A percentile compares a stretch with the other conserved stretches of the same genome.
These are phyloP conservation scores for Aspergillus nidulans DNA, from an alignment of 495 filamentous ascomycete species.

Conservation along the genomic window DNA sequence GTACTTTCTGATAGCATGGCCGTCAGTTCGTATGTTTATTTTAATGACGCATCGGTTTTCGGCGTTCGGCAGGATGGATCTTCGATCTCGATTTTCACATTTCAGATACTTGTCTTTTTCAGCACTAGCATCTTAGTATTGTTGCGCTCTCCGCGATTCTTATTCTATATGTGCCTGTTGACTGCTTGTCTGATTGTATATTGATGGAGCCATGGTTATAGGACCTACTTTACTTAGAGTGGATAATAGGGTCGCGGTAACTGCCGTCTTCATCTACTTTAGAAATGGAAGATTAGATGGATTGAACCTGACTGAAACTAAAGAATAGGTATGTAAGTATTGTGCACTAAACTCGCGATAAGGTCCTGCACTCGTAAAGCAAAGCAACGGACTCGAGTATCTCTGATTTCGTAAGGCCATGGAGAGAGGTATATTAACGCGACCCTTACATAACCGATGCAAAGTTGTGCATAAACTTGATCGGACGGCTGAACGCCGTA, in stretches of 20 bases:
- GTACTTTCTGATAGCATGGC: too few relatives aligned
- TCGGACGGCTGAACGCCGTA: not conserved
- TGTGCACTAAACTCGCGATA: not conserved
- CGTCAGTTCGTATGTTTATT: too few relatives aligned
- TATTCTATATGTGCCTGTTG: not conserved
- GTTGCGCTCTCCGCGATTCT: not conserved
- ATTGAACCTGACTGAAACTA: not conserved
- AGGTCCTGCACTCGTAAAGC: not conserved
- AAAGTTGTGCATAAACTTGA: not conserved
- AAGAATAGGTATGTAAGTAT: not conserved
- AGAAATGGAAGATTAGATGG: not conserved
- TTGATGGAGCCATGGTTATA: not conserved
- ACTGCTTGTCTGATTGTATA: not conserved
- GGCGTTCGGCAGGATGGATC: conserved; percentile 9
- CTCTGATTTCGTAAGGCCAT: too few relatives aligned
- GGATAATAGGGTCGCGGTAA: not conserved
- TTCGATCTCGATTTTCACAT: too few relatives aligned
- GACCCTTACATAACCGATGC: too few relatives aligned
- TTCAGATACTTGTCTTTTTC: not conserved
- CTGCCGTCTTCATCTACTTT: not conserved
- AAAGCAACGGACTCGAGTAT: not conserved
- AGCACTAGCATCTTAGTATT: conserved; percentile 6
- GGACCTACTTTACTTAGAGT: not conserved
- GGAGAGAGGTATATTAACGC: too few relatives aligned
- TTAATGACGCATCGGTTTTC: conserved; percentile 15